Base-by-base conservation (phyloP, 2,329 filamentous ascomycete genomes). In the Diaporthe ampelina region DNA sequence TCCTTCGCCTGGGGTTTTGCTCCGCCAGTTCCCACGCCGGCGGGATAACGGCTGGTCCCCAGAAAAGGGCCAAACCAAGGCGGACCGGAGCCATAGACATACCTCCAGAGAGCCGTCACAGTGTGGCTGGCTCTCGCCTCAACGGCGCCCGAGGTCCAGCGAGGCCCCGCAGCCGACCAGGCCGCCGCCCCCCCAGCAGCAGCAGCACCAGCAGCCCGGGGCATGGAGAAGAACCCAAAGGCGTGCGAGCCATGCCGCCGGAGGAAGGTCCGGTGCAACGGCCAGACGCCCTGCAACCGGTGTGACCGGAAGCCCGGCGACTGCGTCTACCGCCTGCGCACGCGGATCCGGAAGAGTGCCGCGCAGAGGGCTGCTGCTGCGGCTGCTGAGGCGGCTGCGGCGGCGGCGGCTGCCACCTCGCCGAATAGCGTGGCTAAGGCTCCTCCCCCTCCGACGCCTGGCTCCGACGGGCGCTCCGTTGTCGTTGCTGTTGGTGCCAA, bases 191-290 rank as follows among this genome's bases (percentile, higher is more conserved):
- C 61, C 13, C n/a, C 35, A 1, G 8, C 35, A 37, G 8, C 35
- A 37, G 35, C 35, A 29, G 29, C n/a, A 29, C 29, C 29, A 29
- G 29, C 35, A 10, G 35, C 37, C 37, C 6, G 57, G 43, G 35
- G 37, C 29, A 76, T 76, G 74, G 74, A 76, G 74, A 76, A 76
- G 74, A 76, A 76, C 50, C 74, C 75, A 15, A 76, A 76, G 70
- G 75, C 75, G 7, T 76, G 75, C 57, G 73, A 76, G 73, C 73
- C 73, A 17, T 76, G 75, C 48, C 73, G 75, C 58, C 56, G 73
- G 63, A 59, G 73, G 24, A 76, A 76, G 73, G 65, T 76, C 37
- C 73, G 75, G 24, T 76, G 75, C 71, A 70, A 76, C 48, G 75
- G 75, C 52, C 52, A 71, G 43, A 73, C 70, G 21, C 75, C 75